Percentiles rank a stretch among this genome's conserved stretches.
phyloP scores from a whole-genome alignment of 257 asterid genomes.

The Nicotiana undulata region DNA sequence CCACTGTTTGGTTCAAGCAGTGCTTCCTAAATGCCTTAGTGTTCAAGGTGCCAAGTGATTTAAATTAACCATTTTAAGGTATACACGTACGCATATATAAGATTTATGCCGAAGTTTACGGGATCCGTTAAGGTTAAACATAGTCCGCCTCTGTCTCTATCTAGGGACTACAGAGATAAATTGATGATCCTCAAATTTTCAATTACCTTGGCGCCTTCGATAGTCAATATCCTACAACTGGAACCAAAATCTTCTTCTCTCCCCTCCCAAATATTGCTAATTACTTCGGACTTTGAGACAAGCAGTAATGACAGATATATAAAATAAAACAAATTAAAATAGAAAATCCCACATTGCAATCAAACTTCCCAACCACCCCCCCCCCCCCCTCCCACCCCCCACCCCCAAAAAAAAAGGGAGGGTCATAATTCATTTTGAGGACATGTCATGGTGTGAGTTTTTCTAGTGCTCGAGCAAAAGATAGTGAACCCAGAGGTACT shows the following conservation, averaged over 20 bases:
- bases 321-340: background rate
- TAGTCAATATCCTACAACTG: background rate
- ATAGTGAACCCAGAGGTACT: background rate
- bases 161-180: background rate
- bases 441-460: background rate
- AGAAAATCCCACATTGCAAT: background rate
- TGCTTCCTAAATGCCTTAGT: too few relatives aligned
- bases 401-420: background rate
- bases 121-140: too few relatives aligned
- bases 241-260: background rate
- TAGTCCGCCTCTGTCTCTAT: background rate
- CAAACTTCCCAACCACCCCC: background rate
- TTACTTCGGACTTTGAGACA: background rate
- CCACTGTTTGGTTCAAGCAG: too few relatives aligned
- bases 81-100: too few relatives aligned
- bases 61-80: too few relatives aligned
- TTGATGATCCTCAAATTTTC: background rate
- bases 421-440: background rate
- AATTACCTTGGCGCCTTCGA: background rate
- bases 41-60: too few relatives aligned
- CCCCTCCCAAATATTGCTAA: too few relatives aligned
- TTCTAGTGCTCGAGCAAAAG: background rate
- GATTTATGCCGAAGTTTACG: too few relatives aligned
- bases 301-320: background rate
- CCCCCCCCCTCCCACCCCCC: too few relatives aligned